Conservation (phyloP, 306 rosid species). For the Malus asiatica region DNA sequence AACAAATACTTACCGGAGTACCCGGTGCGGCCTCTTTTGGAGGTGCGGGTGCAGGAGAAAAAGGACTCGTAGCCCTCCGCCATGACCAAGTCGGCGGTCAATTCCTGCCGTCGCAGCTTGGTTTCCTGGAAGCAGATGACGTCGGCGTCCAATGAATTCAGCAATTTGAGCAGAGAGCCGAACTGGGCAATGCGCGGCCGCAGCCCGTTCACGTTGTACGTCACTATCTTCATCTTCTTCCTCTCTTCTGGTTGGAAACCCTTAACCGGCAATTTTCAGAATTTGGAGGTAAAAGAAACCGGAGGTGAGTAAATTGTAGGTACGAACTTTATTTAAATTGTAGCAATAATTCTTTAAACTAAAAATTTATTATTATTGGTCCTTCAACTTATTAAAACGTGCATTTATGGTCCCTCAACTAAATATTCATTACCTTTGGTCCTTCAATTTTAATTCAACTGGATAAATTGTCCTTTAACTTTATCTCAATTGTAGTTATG, state of each 20-base stretch:
- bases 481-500: too few species aligned
- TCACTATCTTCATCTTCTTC: slow-evolving; percentile 66
- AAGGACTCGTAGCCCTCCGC: slow-evolving; percentile 82
- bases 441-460: too few species aligned
- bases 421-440: too few species aligned
- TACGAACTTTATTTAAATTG: too few species aligned
- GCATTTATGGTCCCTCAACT: too few species aligned
- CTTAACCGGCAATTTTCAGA: not conserved
- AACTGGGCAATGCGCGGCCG: slow-evolving; percentile 78
- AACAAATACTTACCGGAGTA: slow-evolving; percentile 61
- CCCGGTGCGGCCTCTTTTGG: slow-evolving; percentile 63
- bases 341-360: too few species aligned
- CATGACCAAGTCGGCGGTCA: slow-evolving; percentile 68
- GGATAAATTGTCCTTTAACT: too few species aligned
- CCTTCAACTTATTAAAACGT: too few species aligned
- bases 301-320: too few species aligned
- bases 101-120: slow-evolving; percentile 63
- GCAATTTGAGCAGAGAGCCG: slow-evolving; percentile 77
- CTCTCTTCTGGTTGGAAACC: not conserved
- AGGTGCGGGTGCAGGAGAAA: slow-evolving; percentile 74
- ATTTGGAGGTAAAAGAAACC: not conserved
- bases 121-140: slow-evolving; percentile 89
- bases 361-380: too few species aligned
- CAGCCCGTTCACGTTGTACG: slow-evolving; percentile 85
- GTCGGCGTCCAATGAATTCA: slow-evolving; percentile 78